Evolutionary conservation across 345 rosid genomes (phyloP), one percentile per base, ranked within the genome.

Genomic region (Punica granatum): DNA sequence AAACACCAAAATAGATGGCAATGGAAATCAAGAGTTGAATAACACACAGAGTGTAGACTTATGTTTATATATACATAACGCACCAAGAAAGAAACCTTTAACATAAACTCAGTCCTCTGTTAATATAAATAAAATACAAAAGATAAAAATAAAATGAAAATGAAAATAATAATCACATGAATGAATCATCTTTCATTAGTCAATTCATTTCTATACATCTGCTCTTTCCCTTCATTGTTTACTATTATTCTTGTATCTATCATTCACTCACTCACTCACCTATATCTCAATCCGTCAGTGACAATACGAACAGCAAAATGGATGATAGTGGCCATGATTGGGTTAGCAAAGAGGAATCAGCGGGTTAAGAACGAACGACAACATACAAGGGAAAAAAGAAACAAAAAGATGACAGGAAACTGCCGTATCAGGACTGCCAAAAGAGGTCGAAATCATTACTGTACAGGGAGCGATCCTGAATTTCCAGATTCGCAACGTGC

Each of bases 381-480:
- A 10, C 25, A 35, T 26, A 18, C 30, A 63, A 18, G 18, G 21
- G 18, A 19, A 39, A 35, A 63, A 30, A 36, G 7, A 11, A n/a
- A 8, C 11, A 19, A 7, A 19, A n/a, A 37, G 6, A 7, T 14
- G 7, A 26, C 30, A 31, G 61, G 5, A 12, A 35, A 35, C 25
- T 35, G 12, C 2, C 26, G 3, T 7, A 61, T 93, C 85, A 92
- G 13, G 99, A 92, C 80, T 88, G 98, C 98, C 99, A 94, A 82
- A 94, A 94, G 72, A 92, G 81, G 78, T 85, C 92, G 67, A 72
- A 89, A 81, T 86, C 89, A 60, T 79, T 86, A 76, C 97, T 92
- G 72, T 94, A 94, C 90, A 94, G 85, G 3, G 97, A 86, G 78
- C 96, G 97, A 80, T 94, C 98, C 83, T 94, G 99, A 75, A 94